Conservation (phyloP, 495 filamentous ascomycete genomes). For the Xylaria nigripes region DNA sequence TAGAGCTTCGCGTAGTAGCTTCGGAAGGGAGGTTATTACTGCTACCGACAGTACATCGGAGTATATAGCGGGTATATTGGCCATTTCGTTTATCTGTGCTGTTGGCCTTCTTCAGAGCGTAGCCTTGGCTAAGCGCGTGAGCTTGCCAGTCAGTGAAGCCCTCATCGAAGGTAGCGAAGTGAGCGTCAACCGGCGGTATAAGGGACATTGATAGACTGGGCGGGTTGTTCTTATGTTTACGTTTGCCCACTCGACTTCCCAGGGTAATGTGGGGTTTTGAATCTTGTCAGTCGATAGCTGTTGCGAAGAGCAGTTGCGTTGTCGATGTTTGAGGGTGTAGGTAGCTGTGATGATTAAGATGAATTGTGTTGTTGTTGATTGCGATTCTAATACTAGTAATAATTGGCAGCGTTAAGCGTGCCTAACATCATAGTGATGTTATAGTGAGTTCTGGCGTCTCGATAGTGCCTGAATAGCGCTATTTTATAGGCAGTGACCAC, state of each 20-base stretch:
- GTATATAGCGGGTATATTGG: not conserved
- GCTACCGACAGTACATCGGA: not conserved
- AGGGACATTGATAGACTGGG: not conserved
- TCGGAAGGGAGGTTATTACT: not conserved
- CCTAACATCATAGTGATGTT: no score
- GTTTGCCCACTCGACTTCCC: not conserved
- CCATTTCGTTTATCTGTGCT: not conserved
- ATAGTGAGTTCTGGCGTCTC: no score
- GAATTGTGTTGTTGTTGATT: no score
- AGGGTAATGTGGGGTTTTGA: no score
- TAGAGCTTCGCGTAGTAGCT: not conserved
- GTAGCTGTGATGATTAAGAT: no score
- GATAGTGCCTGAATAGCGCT: no score
- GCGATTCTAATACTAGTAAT: no score
- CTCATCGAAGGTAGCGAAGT: not conserved
- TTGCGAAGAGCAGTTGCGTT: no score
- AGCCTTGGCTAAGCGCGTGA: not conserved
- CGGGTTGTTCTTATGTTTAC: not conserved
- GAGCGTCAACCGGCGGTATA: not conserved
- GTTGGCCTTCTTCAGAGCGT: not conserved
- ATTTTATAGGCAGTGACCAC: no score
- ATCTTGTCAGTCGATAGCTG: no score
- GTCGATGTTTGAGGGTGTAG: no score
- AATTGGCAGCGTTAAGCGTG: no score
- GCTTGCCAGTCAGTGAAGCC: not conserved